Base-by-base conservation (phyloP, 768 basidiomycete species). In the Scleroderma citrinum region DNA sequence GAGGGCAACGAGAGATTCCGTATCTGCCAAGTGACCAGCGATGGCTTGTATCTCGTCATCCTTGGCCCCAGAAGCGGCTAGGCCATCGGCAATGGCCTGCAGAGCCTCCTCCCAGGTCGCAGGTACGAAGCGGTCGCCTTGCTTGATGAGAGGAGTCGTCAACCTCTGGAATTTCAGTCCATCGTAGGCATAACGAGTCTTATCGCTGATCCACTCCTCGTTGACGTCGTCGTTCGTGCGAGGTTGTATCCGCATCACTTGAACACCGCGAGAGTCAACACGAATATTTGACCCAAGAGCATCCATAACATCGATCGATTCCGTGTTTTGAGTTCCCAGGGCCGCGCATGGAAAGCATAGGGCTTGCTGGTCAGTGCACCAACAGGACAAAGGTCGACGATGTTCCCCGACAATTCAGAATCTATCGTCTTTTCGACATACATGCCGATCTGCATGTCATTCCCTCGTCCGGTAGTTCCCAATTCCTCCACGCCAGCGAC, bases 171-270 rank as follows among this genome's bases (percentile, higher is more conserved):
- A 95, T 61, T 82, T 83, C 29, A 99, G 78, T 10, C 96, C 96
- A 60, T 99, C 96, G 67, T 93, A 88, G 1, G 95, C 89, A 67
- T 92, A 93, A 49, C 96, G 88, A 2, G 95, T 93, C 78, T 99
- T 99, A 77, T 99, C 96, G 68, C 80, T 92, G 66, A 99, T 95
- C 96, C 96, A 98, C 68, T 99, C 96, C 73, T 99, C 96, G 67
- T 99, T 99, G 55, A 99, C 85, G 57, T 96, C 90, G 68, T 98
- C 96, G 65, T 97, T 98, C 44, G 91, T 89, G 61, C 88, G 81
- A 1, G 96, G 96, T 62, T 96, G 93, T 57, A 99, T 79, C 44
- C 96, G 85, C 94, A 98, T 98, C 54, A 98, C 95, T 66, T 91
- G 83, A 5, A 95, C 87, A 35, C 93, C 93, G 31, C 95, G 81